Evolutionary conservation across 805 yeast species (phyloP), one percentile per base, ranked within the genome.

Genomic region (Wickerhamiella azymoides): DNA sequence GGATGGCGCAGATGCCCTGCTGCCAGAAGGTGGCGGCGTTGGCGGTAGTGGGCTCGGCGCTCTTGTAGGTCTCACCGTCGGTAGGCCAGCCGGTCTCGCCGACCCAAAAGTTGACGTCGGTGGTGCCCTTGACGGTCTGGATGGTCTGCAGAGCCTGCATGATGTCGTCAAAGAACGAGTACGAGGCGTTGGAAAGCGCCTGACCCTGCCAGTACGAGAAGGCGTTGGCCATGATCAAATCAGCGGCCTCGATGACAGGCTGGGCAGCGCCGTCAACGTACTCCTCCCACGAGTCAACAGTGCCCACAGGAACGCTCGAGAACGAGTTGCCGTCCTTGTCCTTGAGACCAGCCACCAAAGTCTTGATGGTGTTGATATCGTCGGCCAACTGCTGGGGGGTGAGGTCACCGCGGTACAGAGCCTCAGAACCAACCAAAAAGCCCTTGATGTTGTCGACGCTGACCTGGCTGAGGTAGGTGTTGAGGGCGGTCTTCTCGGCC

Each of bases 201-300:
- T 86, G 96, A 38, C 96, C 96, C 71, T 89, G 97, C 97, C 97
- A 89, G 79, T 88, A 89, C 8, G 96, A 84, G 75, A 89, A 89
- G 43, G 96, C 96, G 62, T 89, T 89, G 59, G 95, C 94, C 63
- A 80, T 82, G 50, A 86, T 77, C 57, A 84, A 70, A 64, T 89
- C 97, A 40, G 93, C 70, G 44, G 85, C 88, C 63, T 76, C 57
- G 61, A 89, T 79, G 47, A 82, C 94, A 21, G 80, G 75, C 43
- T 66, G 57, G 53, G 79, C 70, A 54, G 71, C 76, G 58, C 81
- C 92, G 58, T 84, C 94, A 54, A 86, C 95, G 51, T 84, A 64
- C 51, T 83, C 72, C 65, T 89, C 84, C 97, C 97, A 89, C 2
- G 96, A 86, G 67, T 89, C 97, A 53, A 85, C 96, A 48, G 88